These are phyloP conservation scores for Cytospora chrysosperma DNA, from an alignment of 2,329 filamentous ascomycete genomes.

Conservation along the genomic window DNA sequence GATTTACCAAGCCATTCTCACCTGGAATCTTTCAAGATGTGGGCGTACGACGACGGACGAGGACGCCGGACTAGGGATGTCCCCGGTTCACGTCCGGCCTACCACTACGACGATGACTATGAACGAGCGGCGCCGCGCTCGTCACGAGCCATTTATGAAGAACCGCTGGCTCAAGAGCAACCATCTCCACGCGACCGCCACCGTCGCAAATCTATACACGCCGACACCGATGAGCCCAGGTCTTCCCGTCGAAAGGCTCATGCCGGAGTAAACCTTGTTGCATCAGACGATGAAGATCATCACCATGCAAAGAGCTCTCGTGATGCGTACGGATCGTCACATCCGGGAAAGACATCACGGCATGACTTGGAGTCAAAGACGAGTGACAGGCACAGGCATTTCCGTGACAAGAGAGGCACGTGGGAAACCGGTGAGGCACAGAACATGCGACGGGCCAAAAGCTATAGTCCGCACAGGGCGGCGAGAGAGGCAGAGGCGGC, in stretches of 20 bases:
- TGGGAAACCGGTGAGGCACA: conserved; percentile 19
- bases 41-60: conserved; percentile 18
- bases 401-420: conserved; percentile 17
- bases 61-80: conserved; percentile 20
- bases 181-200: conserved; percentile 11
- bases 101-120: conserved; percentile 16
- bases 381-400: conserved; percentile 7
- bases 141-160: conserved; percentile 2
- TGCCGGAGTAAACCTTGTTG: conserved; percentile 13
- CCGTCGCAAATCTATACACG: conserved; percentile 18
- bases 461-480: conserved; percentile 19
- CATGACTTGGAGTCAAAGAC: conserved; percentile 20
- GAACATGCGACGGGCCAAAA: conserved; percentile 19
- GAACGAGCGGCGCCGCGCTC: conserved; percentile 17
- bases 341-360: conserved; percentile 10
- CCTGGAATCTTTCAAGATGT: conserved; percentile 2
- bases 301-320: not conserved
- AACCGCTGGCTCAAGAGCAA: not conserved
- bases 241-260: conserved; percentile 2
- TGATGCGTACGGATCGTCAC: conserved; percentile 2
- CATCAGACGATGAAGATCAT: conserved; percentile 14
- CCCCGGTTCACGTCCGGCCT: conserved; percentile 12
- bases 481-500: conserved; percentile 12
- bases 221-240: conserved; percentile 2
- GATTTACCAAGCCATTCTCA: too few species aligned